phyloP scores from a whole-genome alignment of 768 basidiomycete species.

The Suillus placidus region DNA sequence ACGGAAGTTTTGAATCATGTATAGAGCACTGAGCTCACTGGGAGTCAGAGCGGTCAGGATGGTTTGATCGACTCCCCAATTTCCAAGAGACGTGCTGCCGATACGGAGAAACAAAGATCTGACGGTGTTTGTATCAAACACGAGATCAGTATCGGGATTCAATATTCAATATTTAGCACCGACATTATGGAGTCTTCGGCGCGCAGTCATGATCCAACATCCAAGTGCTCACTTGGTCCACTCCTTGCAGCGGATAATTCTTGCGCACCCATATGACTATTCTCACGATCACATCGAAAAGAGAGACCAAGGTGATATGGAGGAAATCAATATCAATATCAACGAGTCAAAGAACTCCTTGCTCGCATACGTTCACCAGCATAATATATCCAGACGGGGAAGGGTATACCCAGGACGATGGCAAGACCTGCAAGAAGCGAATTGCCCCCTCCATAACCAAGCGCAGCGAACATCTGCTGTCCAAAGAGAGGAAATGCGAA shows the following conservation, averaged over 20 bases:
- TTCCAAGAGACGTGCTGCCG: neutral
- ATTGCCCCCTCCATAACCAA: constrained; percentile 63
- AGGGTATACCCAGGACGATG: too few relatives aligned
- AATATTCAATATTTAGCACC: too few relatives aligned
- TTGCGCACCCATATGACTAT: neutral
- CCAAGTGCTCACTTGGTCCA: neutral
- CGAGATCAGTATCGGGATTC: too few relatives aligned
- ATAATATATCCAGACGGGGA: too few relatives aligned
- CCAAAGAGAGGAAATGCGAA: constrained; percentile 71
- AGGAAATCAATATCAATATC: constrained; percentile 24
- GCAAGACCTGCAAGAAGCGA: too few relatives aligned
- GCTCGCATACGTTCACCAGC: constrained; percentile 23
- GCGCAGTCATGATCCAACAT: neutral
- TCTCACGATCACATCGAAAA: neutral
- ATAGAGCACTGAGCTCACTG: neutral
- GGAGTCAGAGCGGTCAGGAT: neutral
- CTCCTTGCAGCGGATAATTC: neutral
- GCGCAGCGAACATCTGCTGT: constrained; percentile 59
- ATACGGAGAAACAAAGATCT: neutral
- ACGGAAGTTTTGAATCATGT: neutral
- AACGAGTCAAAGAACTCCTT: neutral
- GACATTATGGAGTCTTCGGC: too few relatives aligned
- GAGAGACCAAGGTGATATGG: too few relatives aligned
- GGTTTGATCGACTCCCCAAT: neutral
- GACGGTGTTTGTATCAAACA: too few relatives aligned